Conservation (phyloP, 495 filamentous ascomycete species). For the Neurospora cerealis region DNA sequence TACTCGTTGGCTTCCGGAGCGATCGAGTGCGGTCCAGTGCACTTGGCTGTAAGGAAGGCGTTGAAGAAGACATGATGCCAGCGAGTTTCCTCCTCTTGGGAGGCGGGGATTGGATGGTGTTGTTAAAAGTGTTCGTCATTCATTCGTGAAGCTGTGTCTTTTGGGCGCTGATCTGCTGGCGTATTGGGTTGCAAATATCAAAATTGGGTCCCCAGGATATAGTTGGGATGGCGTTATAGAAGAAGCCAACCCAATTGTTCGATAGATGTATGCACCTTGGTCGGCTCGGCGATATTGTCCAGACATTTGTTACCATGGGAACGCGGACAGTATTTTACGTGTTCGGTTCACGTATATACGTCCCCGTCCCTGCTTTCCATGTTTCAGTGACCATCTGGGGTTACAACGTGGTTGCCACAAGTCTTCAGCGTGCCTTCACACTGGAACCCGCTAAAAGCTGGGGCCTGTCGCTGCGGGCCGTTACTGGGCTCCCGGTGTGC, state of each 20-base stretch:
- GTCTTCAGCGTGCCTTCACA: background rate
- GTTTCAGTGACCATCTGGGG: background rate
- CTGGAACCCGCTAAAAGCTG: background rate
- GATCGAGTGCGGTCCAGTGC: background rate
- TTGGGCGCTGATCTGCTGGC: background rate
- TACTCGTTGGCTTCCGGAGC: background rate
- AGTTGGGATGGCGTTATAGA: background rate
- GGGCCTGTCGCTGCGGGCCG: background rate
- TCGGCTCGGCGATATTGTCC: background rate
- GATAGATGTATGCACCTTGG: background rate
- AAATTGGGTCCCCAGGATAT: background rate
- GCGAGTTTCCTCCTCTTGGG: background rate
- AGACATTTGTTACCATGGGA: background rate
- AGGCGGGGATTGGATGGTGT: background rate
- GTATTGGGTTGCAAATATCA: background rate
- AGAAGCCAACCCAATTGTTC: background rate
- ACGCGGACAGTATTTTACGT: background rate
- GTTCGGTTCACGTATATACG: background rate
- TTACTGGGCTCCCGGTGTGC: background rate
- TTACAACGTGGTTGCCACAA: background rate
- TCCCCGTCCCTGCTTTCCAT: background rate
- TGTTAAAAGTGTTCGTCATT: background rate
- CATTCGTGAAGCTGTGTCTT: background rate
- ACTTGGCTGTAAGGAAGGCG: background rate
- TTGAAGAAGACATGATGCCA: background rate